Conservation (phyloP, 345 rosid species). For the Erodium maritimum region DNA sequence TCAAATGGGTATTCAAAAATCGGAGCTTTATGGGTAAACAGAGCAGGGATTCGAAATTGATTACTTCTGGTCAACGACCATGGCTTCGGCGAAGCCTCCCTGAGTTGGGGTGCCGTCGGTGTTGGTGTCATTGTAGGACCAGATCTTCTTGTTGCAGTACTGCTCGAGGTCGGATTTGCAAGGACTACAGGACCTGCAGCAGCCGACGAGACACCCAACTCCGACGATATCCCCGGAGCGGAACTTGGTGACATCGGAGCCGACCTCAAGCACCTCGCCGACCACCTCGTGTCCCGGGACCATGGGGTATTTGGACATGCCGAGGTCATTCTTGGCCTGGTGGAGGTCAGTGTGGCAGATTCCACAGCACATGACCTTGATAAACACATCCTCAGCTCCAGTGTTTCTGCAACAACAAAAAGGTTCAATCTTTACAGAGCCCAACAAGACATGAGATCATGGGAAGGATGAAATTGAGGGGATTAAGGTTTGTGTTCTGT, state of each 20-base stretch:
- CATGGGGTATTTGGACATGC: conserved; percentile 61
- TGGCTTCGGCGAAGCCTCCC: conserved; percentile 43
- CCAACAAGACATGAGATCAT: background rate
- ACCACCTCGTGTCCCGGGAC: conserved; percentile 83
- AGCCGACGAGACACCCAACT: conserved; percentile 46
- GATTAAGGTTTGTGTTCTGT: too few species aligned
- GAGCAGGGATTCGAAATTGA: background rate
- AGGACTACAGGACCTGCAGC: conserved; percentile 36
- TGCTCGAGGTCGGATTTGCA: conserved; percentile 50
- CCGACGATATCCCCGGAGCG: conserved; percentile 44
- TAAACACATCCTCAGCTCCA: conserved; percentile 55
- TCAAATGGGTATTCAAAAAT: background rate
- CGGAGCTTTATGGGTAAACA: too few species aligned
- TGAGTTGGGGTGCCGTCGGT: conserved; percentile 41
- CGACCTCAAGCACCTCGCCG: conserved; percentile 65
- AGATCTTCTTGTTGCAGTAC: conserved; percentile 44
- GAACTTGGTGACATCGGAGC: conserved; percentile 40
- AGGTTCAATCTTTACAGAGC: background rate
- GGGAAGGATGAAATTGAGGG: too few species aligned
- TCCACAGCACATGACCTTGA: conserved; percentile 55
- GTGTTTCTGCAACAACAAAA: conserved; percentile 32
- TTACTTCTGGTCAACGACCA: conserved; percentile 52
- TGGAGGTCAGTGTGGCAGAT: conserved; percentile 71
- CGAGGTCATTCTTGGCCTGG: conserved; percentile 49
- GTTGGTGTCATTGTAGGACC: conserved; percentile 42